Evolutionary conservation across 371 early-diverging fungal species (phyloP).

Genomic region (Nosema muscidifuracis): DNA sequence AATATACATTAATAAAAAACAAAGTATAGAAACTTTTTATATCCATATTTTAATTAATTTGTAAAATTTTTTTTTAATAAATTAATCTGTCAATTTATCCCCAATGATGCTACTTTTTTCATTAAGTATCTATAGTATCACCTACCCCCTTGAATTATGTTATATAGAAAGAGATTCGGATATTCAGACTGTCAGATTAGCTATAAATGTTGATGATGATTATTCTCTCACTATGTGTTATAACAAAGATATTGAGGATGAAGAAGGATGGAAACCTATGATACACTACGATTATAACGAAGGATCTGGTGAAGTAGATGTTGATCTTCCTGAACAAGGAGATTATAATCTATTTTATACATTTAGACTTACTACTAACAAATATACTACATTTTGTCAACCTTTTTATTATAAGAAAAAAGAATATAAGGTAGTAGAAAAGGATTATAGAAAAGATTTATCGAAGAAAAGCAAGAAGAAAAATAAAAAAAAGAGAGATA

Average conservation of each 20-base stretch:
- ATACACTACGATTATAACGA: not conserved
- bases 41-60: not conserved
- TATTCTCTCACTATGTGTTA: not conserved
- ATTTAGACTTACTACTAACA: not conserved
- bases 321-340: not conserved
- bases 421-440: not conserved
- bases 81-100: not conserved
- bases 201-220: not conserved
- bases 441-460: not conserved
- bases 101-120: not conserved
- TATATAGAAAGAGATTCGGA: not conserved
- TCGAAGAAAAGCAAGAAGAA: not conserved
- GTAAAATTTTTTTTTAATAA: not conserved
- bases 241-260: not conserved
- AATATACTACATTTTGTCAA: not conserved
- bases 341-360: not conserved
- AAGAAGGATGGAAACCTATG: constrained; percentile 2
- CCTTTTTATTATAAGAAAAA: not conserved
- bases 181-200: not conserved
- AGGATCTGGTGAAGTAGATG: not conserved
- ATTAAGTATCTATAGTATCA: not conserved
- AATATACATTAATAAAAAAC: not conserved
- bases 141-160: not conserved
- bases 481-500: not conserved
- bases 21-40: not conserved